Conservation (phyloP, 768 basidiomycete species). For the Lentinula boryana region DNA sequence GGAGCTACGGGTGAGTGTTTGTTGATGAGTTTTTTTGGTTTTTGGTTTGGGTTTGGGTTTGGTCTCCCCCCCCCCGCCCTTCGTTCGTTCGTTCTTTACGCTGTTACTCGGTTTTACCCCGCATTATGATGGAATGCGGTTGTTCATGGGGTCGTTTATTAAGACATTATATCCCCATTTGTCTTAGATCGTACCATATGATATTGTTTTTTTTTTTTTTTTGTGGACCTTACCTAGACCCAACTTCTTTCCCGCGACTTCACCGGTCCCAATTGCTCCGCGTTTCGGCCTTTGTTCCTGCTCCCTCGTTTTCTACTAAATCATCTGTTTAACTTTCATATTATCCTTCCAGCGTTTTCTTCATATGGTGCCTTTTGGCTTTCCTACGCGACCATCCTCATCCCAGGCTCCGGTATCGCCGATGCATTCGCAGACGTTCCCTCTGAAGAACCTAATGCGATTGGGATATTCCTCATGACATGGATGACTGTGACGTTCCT, state of each 20-base stretch:
- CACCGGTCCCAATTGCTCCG: neutral
- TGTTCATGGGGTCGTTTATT: neutral
- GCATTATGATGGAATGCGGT: conserved; percentile 8
- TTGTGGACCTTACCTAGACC: neutral
- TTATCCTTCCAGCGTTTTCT: conserved; percentile 53
- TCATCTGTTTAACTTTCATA: too few species aligned
- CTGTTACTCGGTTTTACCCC: neutral
- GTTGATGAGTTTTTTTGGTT: too few species aligned
- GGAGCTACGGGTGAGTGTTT: conserved; percentile 76
- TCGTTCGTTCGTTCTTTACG: too few species aligned
- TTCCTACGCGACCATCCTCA: conserved; percentile 68
- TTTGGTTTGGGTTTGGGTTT: too few species aligned
- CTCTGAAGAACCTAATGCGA: conserved; percentile 30
- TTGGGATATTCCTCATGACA: conserved; percentile 69
- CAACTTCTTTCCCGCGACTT: neutral
- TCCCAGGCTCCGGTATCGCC: conserved; percentile 56
- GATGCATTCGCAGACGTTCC: conserved; percentile 27
- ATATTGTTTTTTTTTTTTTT: too few species aligned
- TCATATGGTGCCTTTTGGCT: conserved; percentile 89
- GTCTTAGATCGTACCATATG: neutral
- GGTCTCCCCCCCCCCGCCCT: too few species aligned
- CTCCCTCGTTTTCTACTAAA: too few species aligned
- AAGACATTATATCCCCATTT: neutral
- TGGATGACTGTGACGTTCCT: conserved; percentile 74
- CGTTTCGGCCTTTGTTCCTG: too few species aligned